Percentiles rank a stretch among this genome's conserved stretches.
Conservation (phyloP, 2,329 filamentous ascomycete species). For the Zymoseptoria passerinii region DNA sequence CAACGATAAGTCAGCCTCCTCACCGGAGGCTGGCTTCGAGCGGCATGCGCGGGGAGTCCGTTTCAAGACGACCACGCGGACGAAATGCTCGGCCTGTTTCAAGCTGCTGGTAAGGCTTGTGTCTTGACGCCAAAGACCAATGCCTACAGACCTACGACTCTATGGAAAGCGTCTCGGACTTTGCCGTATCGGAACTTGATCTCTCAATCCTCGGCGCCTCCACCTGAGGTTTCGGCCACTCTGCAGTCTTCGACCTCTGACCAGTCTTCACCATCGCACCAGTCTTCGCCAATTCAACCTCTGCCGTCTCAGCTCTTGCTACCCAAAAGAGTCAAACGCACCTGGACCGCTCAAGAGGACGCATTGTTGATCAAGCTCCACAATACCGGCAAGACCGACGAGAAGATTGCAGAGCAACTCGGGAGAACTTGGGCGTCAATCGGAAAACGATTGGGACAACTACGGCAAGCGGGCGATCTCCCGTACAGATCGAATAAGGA, state of each 20-base stretch:
- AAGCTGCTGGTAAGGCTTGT: background rate
- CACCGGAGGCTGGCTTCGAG: background rate
- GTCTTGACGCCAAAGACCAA: background rate
- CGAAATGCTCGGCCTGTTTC: background rate
- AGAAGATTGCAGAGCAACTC: background rate
- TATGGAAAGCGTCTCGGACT: background rate
- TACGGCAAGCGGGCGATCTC: background rate
- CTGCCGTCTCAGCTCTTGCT: too few relatives aligned
- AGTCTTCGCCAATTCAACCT: too few relatives aligned
- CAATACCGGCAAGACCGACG: background rate
- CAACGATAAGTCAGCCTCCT: background rate
- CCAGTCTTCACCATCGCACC: background rate
- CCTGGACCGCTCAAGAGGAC: background rate
- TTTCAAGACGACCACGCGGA: background rate
- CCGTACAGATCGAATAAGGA: background rate
- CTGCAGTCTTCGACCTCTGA: background rate
- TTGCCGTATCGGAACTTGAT: background rate
- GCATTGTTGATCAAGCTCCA: background rate
- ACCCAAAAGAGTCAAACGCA: background rate
- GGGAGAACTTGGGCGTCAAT: background rate
- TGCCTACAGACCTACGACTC: background rate
- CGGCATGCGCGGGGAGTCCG: background rate
- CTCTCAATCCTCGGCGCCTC: background rate
- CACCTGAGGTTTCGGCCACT: background rate
- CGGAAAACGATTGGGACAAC: accelerated